phyloP scores from a whole-genome alignment of 805 yeast genomes.

The Millerago galiae region DNA sequence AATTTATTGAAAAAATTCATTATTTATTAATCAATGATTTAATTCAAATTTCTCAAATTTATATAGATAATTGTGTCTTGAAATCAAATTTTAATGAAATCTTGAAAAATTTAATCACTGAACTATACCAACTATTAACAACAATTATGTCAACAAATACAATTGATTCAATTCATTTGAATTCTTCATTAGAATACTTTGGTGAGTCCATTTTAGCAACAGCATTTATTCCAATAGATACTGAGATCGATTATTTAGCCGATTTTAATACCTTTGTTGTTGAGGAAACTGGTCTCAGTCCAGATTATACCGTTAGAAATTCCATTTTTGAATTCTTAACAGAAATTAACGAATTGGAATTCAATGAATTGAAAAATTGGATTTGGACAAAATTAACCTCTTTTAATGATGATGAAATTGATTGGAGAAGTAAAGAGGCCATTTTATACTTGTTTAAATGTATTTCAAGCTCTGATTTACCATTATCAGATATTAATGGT shows the following conservation, averaged over 20 bases:
- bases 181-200: conserved; percentile 9
- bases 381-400: neutral
- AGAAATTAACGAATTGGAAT: conserved; percentile 39
- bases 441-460: conserved; percentile 46
- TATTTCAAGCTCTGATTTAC: conserved; percentile 26
- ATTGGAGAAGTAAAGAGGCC: conserved; percentile 42
- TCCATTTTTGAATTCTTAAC: conserved; percentile 51
- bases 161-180: conserved; percentile 3
- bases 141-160: conserved; percentile 10
- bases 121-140: conserved; percentile 29
- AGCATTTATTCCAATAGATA: conserved; percentile 22
- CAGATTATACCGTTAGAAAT: conserved; percentile 52
- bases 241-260: conserved; percentile 41
- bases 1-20: conserved; percentile 8
- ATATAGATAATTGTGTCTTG: conserved; percentile 8
- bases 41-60: conserved; percentile 8
- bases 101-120: conserved; percentile 25
- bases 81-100: conserved; percentile 7
- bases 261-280: conserved; percentile 70
- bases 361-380: conserved; percentile 14
- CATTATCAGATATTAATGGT: conserved; percentile 31
- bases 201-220: conserved; percentile 14
- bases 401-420: conserved; percentile 6
- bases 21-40: conserved; percentile 11
- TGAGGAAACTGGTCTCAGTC: conserved; percentile 63